Evolutionary conservation across 345 rosid genomes (phyloP).

Genomic region (Schrenkiella parvula): DNA sequence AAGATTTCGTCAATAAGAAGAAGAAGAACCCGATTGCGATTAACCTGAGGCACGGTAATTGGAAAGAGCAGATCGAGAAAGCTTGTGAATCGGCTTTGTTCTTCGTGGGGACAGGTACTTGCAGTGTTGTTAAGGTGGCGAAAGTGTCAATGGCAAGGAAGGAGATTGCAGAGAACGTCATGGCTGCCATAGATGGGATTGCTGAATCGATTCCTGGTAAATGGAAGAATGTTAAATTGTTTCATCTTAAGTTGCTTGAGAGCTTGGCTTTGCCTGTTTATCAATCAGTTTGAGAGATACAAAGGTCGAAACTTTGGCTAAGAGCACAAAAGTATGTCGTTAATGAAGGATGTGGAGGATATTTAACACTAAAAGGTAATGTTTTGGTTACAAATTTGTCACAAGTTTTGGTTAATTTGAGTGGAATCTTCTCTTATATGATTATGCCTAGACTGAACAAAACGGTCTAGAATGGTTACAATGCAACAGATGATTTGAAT

Average conservation of each 20-base stretch:
- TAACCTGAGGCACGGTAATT: constrained; percentile 46
- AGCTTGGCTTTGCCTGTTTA: constrained; percentile 77
- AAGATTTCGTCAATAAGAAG: constrained; percentile 62
- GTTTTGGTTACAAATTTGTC: neutral
- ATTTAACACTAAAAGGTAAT: neutral
- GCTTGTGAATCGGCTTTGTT: constrained; percentile 54
- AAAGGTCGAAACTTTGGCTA: neutral
- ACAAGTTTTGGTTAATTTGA: neutral
- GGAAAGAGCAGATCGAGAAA: constrained; percentile 71
- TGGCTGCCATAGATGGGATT: constrained; percentile 50
- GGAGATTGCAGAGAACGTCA: constrained; percentile 50
- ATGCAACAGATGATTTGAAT: neutral
- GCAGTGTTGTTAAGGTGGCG: constrained; percentile 62
- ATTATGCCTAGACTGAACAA: neutral
- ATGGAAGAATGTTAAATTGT: constrained; percentile 59
- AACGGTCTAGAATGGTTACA: neutral
- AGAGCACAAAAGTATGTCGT: neutral
- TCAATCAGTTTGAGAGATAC: constrained; percentile 43
- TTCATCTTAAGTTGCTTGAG: constrained; percentile 64
- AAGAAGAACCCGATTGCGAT: constrained; percentile 57
- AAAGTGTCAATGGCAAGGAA: constrained; percentile 49
- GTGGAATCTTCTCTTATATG: neutral
- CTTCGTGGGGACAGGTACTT: constrained; percentile 58
- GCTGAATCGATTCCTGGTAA: constrained; percentile 57
- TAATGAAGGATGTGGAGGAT: neutral